Base-by-base conservation (phyloP, 2,329 filamentous ascomycete genomes). In the Lecanosticta acicola region DNA sequence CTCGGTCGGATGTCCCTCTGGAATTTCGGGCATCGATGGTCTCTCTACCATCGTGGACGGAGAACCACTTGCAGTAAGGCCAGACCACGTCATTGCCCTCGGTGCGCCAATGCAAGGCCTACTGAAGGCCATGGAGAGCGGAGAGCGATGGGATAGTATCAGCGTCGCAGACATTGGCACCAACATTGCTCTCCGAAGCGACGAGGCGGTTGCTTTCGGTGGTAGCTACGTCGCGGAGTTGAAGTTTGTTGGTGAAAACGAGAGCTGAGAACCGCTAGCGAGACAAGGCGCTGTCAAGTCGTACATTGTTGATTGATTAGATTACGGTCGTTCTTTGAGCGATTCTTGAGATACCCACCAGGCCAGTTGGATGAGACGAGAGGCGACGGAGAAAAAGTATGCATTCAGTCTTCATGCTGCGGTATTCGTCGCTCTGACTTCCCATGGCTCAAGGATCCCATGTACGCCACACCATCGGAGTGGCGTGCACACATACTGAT, bases 1-100 rank as follows among this genome's bases (percentile, higher is more conserved):
- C 16, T 86, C 89, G 0, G 80, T 98, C n/a, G 91, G 95, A 63
- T 81, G 94, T 4, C 93, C 93, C 0, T 91, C 87, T 0, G 93
- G 93, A 3, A 81, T 95, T 40, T 88, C 91, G 53, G 87, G 87
- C 2, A 81, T 82, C 0, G 83, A 81, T 32, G 88, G 88, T 59
- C 78, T 77, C 62, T 75, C 79, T 13, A 77, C 74, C 46, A 67
- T 78, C 20, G 69, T 79, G 1, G 89, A 96, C 61, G 87, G 87
- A 2, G 79, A 84, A 42, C 81, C 82, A 32, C 73, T 97, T 2
- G 89, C 88, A 55, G 80, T 96, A 40, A 81, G 85, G 50, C 83
- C 89, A 0, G 84, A 87, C 44, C 88, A 85, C 50, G 83, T 97
- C 18, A 83, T 95, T 3, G 84, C 86, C 21, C 80, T 97, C 43